phyloP scores from a whole-genome alignment of 441 rosid genomes.

The Sinapis alba region DNA sequence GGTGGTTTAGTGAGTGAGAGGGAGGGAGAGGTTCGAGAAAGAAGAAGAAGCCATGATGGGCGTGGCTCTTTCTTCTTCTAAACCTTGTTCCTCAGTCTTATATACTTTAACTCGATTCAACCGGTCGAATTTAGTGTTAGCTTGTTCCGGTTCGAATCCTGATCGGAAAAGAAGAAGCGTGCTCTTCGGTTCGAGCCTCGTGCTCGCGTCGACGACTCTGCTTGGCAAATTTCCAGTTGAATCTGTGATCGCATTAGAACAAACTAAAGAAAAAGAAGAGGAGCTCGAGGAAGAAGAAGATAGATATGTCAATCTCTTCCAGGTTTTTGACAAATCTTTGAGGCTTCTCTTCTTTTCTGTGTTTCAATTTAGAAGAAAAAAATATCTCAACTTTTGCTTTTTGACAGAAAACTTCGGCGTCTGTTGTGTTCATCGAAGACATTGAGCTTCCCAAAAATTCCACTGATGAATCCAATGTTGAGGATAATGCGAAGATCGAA shows the following conservation, averaged over 20 bases:
- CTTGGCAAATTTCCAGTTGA: constrained; percentile 29
- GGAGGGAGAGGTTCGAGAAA: constrained; percentile 7
- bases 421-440: constrained; percentile 80
- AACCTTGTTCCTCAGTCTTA: constrained; percentile 14
- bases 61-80: constrained; percentile 22
- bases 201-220: constrained; percentile 43
- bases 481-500: constrained; percentile 67
- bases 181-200: constrained; percentile 46
- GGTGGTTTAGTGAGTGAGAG: constrained; percentile 4
- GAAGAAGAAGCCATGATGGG: constrained; percentile 24
- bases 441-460: constrained; percentile 61
- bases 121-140: background rate
- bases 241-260: constrained; percentile 53
- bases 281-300: constrained; percentile 77
- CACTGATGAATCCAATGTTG: constrained; percentile 38
- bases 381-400: background rate
- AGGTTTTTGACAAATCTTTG: constrained; percentile 45
- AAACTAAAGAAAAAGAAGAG: constrained; percentile 37
- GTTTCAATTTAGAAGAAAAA: background rate
- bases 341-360: background rate
- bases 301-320: constrained; percentile 65
- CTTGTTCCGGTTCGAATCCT: constrained; percentile 30
- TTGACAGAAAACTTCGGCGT: constrained; percentile 67
- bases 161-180: constrained; percentile 48
- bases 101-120: background rate